Base-by-base conservation (phyloP, 768 basidiomycete species). In the Inosperma sp. region DNA sequence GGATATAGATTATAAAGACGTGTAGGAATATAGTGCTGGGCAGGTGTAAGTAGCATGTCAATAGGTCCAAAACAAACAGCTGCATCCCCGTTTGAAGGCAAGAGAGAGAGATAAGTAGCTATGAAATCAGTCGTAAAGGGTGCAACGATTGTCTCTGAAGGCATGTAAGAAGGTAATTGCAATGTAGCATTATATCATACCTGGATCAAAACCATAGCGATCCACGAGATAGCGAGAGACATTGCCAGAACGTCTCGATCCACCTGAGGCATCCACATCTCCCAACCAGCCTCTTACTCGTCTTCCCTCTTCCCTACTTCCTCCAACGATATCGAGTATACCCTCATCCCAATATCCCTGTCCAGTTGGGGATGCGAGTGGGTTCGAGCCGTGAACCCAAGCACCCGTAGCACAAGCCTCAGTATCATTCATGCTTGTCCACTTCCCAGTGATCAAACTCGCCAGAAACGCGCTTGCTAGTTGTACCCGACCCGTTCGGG, bases 11-110 rank as follows among this genome's bases (percentile, higher is more conserved):
- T 81, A 71, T 87, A 90, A 44, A 88, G 72, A 14, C 86, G 81
- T 41, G 84, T 85, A 48, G 88, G 84, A 56, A 82, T 70, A 65
- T 83, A 88, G 60, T 85, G 81, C 58, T 81, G 79, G 30, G 88
- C 86, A 2, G 88, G 83, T 13, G 86, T 79, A 59, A 91, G 75
- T 57, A 93, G 70, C 44, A 76, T 72, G 66, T 93, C 90, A 78
- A 88, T 87, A 6, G 87, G 83, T 45, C 88, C 88, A 63, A 92
- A 86, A 22, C 83, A 81, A 39, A 93, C 70, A 39, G 92, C 83
- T 6, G 84, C 83, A 56, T 92, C 89, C 45, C 81, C 78, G 19
- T 79, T 70, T 3, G 83, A 78, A 1, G 91, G 88, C 47, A 79
- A 80, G 31, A 89, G 68, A 2, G 88, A 90, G 49, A 92, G 78